Base-by-base conservation (phyloP, 106 monocot species). In the Triglochin maritima region DNA sequence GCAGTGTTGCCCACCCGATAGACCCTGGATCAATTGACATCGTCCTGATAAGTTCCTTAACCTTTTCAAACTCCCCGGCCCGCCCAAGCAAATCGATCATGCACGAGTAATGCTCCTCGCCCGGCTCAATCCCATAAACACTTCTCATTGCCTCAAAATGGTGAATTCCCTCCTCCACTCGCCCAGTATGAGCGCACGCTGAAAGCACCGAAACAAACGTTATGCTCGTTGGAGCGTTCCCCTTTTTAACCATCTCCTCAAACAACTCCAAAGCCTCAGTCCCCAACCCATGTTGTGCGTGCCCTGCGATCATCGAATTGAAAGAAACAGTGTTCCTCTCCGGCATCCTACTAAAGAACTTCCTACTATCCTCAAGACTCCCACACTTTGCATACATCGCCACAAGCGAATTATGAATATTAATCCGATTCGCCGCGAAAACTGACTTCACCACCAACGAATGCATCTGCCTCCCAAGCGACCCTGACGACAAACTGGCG, bases 381-480 rank as follows among this genome's bases (percentile, higher is more conserved):
- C 87, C 87, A 42, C 72, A 49, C 64, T 81, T 81, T 9, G 75
- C 49, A 53, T 78, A 81, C 51, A 70, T 60, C 3, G 58, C 9
- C 43, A 70, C 44, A n/a, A 70, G 3, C 1, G 70, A 6, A 43
- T 70, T 70, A 71, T 78, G 60, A 7, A 84, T 81, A 0, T 83
- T 72, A 4, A 90, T 56, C 42, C 65, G 82, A 65, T 83, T 84
- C 13, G 17, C 57, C 0, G 66, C 72, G 12, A 87, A 52, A 17
- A 78, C 77, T 0, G 69, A 68, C 59, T 87, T 87, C 4, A 84
- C 2, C 0, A 73, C 79, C 44, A 91, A 47, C 7, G 75, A 68
- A 16, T 86, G 90, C 67, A 86, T 60, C 76, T 86, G 90, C 74
- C 68, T 74, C 13, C 86, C 84, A n/a, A 82, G 79, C 3, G 72